phyloP scores from a whole-genome alignment of 495 filamentous ascomycete genomes.

The Tuber microsphaerosporum region DNA sequence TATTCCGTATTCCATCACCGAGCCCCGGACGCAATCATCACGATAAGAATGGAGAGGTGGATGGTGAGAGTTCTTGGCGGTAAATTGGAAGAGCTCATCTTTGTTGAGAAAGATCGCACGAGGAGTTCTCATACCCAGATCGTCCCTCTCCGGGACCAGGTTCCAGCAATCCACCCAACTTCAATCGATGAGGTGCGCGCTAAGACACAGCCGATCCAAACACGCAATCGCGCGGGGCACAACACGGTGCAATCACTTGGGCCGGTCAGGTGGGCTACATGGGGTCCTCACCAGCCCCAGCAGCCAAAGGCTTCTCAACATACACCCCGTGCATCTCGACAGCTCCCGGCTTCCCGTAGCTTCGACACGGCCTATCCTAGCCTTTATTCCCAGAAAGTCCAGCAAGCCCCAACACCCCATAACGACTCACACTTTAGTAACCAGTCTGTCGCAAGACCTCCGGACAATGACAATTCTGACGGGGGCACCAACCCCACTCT shows the following conservation, averaged over 20 bases:
- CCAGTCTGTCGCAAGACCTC: not conserved
- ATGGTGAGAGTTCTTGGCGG: slow-evolving; percentile 12
- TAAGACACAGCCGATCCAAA: not conserved
- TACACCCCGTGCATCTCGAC: not conserved
- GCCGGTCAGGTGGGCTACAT: not conserved
- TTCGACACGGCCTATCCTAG: not conserved
- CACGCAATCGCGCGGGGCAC: not conserved
- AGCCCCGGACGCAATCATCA: slow-evolving; percentile 21
- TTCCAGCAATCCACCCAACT: not conserved
- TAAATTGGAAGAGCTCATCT: slow-evolving; percentile 11
- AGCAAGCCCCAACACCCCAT: not conserved
- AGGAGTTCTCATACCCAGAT: not conserved
- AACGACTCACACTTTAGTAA: not conserved
- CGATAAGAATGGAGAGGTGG: slow-evolving; percentile 29
- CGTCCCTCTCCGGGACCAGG: not conserved
- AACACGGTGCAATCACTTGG: not conserved
- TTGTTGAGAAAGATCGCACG: not conserved
- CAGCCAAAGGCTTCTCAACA: not conserved
- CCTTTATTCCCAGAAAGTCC: not conserved
- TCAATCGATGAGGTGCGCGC: not conserved
- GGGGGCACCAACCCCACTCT: not conserved
- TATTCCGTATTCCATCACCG: slow-evolving; percentile 4
- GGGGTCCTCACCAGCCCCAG: not conserved
- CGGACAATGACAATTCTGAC: not conserved
- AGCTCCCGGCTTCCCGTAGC: not conserved